A percentile compares a stretch with the other conserved stretches of the same genome.
Evolutionary conservation across 495 filamentous ascomycete species (phyloP).

Genomic region (Lepraria neglecta): DNA sequence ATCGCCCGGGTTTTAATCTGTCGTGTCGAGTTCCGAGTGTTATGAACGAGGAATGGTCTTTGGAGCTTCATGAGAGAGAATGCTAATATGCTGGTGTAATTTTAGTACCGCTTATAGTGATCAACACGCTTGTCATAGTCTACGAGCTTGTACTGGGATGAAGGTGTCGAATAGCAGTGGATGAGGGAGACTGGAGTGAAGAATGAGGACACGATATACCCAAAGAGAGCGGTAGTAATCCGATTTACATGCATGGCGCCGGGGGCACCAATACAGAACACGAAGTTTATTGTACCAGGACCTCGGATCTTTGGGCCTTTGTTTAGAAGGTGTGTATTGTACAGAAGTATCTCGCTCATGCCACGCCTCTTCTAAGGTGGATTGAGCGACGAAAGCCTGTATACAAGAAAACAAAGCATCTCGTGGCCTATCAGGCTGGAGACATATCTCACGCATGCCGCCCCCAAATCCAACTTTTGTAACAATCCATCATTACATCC

Average conservation of each 20-base stretch:
- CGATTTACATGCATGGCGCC: neutral
- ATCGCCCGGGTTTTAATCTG: no score
- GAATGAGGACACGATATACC: constrained; percentile 13
- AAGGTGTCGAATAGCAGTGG: constrained; percentile 26
- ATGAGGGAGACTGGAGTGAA: neutral
- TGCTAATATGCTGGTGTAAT: neutral
- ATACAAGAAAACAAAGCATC: neutral
- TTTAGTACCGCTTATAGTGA: constrained; percentile 83
- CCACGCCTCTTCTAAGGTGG: neutral
- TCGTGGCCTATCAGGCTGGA: neutral
- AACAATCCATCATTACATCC: neutral
- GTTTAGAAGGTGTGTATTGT: constrained; percentile 5
- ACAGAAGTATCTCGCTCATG: constrained; percentile 1
- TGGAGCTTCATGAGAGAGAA: neutral
- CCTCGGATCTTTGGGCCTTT: neutral
- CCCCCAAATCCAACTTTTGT: constrained; percentile 4
- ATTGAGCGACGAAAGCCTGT: neutral
- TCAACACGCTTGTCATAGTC: constrained; percentile 84
- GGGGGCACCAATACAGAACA: no score
- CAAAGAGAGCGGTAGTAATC: neutral
- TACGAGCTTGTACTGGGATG: constrained; percentile 86
- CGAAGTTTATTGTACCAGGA: no score
- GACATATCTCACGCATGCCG: no score
- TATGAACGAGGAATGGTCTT: no score
- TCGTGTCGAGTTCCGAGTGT: no score